Evolutionary conservation across 768 basidiomycete genomes (phyloP).

Genomic region (Kondoa subrosea): DNA sequence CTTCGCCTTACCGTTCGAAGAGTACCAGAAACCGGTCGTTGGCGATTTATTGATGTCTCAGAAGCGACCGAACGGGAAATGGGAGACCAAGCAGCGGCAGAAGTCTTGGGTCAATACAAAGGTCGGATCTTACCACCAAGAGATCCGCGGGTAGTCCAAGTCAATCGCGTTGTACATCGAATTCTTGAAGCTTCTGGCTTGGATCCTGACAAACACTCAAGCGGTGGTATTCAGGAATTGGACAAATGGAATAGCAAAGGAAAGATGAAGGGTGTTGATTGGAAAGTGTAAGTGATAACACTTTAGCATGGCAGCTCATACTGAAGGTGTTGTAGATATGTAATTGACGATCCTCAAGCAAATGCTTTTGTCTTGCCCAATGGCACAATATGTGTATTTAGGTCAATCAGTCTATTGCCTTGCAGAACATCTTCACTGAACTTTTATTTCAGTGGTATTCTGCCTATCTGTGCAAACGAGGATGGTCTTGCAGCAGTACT

Average conservation of each 20-base stretch:
- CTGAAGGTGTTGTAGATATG: neutral
- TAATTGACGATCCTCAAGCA: neutral
- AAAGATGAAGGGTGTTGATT: neutral
- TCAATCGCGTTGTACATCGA: neutral
- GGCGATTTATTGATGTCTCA: neutral
- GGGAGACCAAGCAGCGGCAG: neutral
- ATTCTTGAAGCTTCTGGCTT: neutral
- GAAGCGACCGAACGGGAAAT: neutral
- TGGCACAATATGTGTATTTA: neutral
- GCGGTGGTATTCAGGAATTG: neutral
- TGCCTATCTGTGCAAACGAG: neutral
- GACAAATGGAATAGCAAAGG: neutral
- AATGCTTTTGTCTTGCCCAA: neutral
- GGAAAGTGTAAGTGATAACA: neutral
- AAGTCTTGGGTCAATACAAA: neutral
- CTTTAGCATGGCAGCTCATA: neutral
- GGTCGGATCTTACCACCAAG: neutral
- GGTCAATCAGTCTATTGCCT: too few relatives aligned
- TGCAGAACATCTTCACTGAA: too few relatives aligned
- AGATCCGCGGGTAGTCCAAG: neutral
- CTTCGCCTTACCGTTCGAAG: neutral
- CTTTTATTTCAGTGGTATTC: too few relatives aligned
- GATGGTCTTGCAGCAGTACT: conserved; percentile 3
- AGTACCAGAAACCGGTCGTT: neutral
- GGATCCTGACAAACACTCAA: neutral